These are phyloP conservation scores for Xylaria sp. DNA, from an alignment of 2,329 filamentous ascomycete species.

Conservation along the genomic window DNA sequence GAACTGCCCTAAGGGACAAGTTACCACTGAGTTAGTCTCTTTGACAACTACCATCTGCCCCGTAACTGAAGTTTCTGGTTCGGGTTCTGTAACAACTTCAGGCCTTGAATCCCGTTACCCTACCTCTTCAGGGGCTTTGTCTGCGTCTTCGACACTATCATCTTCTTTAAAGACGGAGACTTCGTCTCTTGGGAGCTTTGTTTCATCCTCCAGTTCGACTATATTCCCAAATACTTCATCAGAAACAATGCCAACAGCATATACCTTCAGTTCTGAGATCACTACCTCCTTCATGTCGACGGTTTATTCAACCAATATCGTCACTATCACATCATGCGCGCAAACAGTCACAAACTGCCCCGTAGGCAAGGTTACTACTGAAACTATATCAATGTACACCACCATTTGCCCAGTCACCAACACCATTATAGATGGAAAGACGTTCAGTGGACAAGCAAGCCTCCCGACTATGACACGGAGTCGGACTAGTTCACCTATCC, in stretches of 20 bases:
- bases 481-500: conserved; percentile 30
- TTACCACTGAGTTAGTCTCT: conserved; percentile 46
- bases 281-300: conserved; percentile 47
- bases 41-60: conserved; percentile 45
- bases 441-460: conserved; percentile 39
- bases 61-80: conserved; percentile 40
- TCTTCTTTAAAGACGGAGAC: conserved; percentile 27
- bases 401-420: conserved; percentile 50
- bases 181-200: conserved; percentile 35
- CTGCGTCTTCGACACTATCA: conserved; percentile 26
- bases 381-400: conserved; percentile 48
- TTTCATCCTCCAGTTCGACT: conserved; percentile 35
- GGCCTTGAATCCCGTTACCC: conserved; percentile 14
- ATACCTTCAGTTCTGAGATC: conserved; percentile 47
- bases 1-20: conserved; percentile 44
- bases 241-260: conserved; percentile 45
- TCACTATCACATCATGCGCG: conserved; percentile 46
- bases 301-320: conserved; percentile 48
- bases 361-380: conserved; percentile 47
- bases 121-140: conserved; percentile 26
- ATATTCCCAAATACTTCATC: conserved; percentile 20
- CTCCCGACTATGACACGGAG: conserved; percentile 17
- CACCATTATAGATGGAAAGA: conserved; percentile 48
- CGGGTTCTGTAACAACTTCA: conserved; percentile 29
- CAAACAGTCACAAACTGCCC: conserved; percentile 47